Percentiles rank a stretch among this genome's conserved stretches.
These are phyloP conservation scores for Gaultheria prostrata DNA, from an alignment of 148 eudicot species.

Conservation along the genomic window DNA sequence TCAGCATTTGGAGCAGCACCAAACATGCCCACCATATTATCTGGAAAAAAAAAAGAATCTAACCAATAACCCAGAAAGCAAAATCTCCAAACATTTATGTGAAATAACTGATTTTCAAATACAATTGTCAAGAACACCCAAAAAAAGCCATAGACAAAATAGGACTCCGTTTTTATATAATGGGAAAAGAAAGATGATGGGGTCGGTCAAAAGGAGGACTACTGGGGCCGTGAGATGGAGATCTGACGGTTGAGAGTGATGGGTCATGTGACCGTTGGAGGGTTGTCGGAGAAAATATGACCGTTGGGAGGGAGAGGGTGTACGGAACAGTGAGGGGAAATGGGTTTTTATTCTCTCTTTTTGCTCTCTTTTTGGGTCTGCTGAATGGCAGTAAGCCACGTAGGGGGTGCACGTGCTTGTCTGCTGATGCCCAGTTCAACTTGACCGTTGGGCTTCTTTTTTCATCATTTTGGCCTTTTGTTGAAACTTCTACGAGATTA, in stretches of 20 bases:
- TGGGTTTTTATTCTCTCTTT: neutral
- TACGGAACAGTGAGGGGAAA: conserved; percentile 24
- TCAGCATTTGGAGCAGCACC: conserved; percentile 20
- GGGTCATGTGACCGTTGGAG: conserved; percentile 43
- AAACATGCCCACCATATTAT: conserved; percentile 24
- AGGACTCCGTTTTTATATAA: conserved; percentile 38
- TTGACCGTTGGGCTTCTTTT: neutral
- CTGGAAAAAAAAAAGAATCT: neutral
- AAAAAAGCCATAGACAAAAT: conserved; percentile 33
- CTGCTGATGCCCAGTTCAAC: neutral
- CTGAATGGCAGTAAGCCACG: conserved; percentile 19
- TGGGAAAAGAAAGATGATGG: conserved; percentile 20
- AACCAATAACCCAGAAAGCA: conserved; percentile 12
- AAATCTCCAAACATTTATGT: conserved; percentile 15
- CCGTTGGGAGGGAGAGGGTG: conserved; percentile 50
- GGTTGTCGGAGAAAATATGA: conserved; percentile 48
- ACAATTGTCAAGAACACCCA: conserved; percentile 23
- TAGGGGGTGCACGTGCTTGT: conserved; percentile 35
- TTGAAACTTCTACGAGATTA: conserved; percentile 1
- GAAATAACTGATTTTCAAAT: conserved; percentile 5
- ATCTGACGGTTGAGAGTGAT: conserved; percentile 50
- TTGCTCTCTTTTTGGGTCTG: neutral
- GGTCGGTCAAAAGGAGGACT: conserved; percentile 14
- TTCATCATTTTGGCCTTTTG: neutral
- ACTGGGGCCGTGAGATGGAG: conserved; percentile 44